Percentiles rank a stretch among this genome's conserved stretches.
Evolutionary conservation across 305 asterid genomes (phyloP).

Genomic region (Rubia peregrina): DNA sequence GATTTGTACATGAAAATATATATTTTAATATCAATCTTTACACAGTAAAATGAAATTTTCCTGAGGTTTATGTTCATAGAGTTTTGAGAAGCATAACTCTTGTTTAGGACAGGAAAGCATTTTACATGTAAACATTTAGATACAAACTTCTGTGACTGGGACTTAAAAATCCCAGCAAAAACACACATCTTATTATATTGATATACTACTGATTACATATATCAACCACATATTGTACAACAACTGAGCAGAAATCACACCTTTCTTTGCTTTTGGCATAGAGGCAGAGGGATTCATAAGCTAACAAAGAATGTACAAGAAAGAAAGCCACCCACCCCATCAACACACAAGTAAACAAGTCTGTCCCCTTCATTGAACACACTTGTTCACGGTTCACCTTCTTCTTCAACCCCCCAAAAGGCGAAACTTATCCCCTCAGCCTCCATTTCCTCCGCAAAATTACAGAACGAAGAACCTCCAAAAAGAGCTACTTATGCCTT

Average conservation of each 20-base stretch:
- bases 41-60: too few species aligned
- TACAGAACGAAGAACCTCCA: not conserved
- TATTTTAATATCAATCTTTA: too few species aligned
- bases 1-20: too few species aligned
- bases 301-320: slow-evolving; percentile 23
- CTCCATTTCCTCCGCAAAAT: not conserved
- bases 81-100: too few species aligned
- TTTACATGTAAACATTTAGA: too few species aligned
- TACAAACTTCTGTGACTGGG: not conserved
- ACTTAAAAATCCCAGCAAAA: not conserved
- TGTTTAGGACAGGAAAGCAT: too few species aligned
- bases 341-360: slow-evolving; percentile 6
- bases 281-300: not conserved
- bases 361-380: not conserved
- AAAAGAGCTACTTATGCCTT: slow-evolving; percentile 6
- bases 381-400: too few species aligned
- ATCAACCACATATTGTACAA: not conserved
- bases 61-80: too few species aligned
- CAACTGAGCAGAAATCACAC: not conserved
- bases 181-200: not conserved
- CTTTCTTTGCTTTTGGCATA: not conserved
- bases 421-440: not conserved
- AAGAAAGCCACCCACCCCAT: slow-evolving; percentile 7
- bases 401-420: not conserved
- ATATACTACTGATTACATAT: not conserved